A percentile compares a stretch with the other conserved stretches of the same genome.
These are phyloP conservation scores for Ampelocalamus luodianensis DNA, from an alignment of 176 grass and related monocot species.

Conservation along the genomic window DNA sequence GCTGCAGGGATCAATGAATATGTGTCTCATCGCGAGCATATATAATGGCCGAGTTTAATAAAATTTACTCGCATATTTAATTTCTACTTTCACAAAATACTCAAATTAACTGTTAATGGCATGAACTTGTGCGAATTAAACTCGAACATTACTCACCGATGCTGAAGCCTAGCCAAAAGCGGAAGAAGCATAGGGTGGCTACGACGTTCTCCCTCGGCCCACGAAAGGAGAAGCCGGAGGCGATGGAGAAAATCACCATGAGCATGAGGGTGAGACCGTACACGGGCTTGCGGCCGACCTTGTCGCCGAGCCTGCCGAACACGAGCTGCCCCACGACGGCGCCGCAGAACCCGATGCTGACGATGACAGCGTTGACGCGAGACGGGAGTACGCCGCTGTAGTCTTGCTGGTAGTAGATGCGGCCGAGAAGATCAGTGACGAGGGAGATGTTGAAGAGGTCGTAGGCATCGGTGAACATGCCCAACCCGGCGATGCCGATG, in stretches of 20 bases:
- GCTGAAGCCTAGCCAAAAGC: background rate
- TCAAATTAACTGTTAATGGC: background rate
- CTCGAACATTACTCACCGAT: background rate
- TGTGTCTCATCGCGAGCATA: no score
- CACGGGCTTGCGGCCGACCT: background rate
- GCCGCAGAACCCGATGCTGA: background rate
- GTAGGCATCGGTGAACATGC: constrained; percentile 47
- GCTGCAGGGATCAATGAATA: no score
- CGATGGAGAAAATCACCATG: constrained; percentile 39
- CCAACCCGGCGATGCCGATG: constrained; percentile 32
- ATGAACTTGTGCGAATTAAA: background rate
- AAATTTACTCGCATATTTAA: background rate
- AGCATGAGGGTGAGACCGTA: background rate
- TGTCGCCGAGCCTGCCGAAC: background rate
- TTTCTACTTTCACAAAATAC: background rate
- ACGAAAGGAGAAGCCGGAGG: constrained; percentile 46
- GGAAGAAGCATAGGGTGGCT: constrained; percentile 50
- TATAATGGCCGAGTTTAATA: background rate
- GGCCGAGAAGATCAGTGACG: constrained; percentile 29
- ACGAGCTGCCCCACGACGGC: background rate
- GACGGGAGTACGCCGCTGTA: background rate
- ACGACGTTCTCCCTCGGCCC: background rate
- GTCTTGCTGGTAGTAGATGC: no score
- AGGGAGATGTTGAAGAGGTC: background rate
- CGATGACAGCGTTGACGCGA: background rate